Conservation (phyloP, 2,329 filamentous ascomycete genomes). For the Ascochyta pisi region DNA sequence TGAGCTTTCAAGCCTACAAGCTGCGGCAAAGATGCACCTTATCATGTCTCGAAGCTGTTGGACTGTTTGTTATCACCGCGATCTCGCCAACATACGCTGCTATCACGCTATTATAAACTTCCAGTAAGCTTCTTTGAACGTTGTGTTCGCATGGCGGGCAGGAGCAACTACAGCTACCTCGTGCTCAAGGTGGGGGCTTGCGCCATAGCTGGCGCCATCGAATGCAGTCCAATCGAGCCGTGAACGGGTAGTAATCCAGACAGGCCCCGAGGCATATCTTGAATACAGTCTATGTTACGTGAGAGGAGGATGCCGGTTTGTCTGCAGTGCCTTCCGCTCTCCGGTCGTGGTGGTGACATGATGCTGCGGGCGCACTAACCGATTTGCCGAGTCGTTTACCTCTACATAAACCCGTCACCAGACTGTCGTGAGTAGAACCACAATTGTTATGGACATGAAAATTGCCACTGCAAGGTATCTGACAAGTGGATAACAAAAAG, state of each 20-base stretch:
- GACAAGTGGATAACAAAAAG: not conserved
- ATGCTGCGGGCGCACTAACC: no score
- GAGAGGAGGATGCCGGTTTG: not conserved
- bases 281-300: not conserved
- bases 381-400: no score
- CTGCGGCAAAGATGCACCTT: not conserved
- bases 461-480: conserved; percentile 1
- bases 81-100: not conserved
- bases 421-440: not conserved
- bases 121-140: no score
- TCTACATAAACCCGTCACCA: not conserved
- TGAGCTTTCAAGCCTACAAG: not conserved
- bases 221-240: not conserved
- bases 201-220: conserved; percentile 1
- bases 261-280: not conserved
- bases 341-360: not conserved
- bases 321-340: not conserved
- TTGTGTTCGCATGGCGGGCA: not conserved
- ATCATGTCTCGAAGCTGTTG: not conserved
- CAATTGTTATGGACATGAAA: conserved; percentile 4
- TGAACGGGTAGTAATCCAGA: not conserved
- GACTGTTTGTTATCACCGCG: not conserved
- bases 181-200: conserved; percentile 1
- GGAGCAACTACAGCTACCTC: not conserved
- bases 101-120: not conserved